phyloP scores from a whole-genome alignment of 2,329 filamentous ascomycete species.

The Hansfordia pulvinata region DNA sequence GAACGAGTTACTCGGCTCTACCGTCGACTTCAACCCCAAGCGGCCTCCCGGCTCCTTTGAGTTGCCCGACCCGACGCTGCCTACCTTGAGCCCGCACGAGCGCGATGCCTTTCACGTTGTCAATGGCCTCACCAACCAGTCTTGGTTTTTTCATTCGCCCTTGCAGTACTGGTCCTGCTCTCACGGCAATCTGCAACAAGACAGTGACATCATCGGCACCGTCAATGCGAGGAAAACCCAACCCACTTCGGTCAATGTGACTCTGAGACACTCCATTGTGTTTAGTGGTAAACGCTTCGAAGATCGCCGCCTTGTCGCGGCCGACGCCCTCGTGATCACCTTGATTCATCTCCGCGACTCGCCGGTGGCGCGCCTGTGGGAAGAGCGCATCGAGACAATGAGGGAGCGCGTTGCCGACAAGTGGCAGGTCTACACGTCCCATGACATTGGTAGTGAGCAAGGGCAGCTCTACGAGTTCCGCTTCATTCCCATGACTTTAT shows the following conservation, averaged over 20 bases:
- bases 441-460: conserved; percentile 33
- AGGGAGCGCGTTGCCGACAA: conserved; percentile 31
- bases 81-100: conserved; percentile 25
- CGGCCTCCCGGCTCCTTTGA: conserved; percentile 14
- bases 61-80: conserved; percentile 14
- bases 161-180: conserved; percentile 69
- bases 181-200: conserved; percentile 38
- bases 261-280: conserved; percentile 63
- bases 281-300: conserved; percentile 72
- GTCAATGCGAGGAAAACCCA: conserved; percentile 52
- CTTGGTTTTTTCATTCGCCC: conserved; percentile 74
- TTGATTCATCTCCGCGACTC: conserved; percentile 56
- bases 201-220: conserved; percentile 51
- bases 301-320: conserved; percentile 52
- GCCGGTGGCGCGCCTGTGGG: conserved; percentile 51
- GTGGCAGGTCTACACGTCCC: conserved; percentile 52
- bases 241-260: conserved; percentile 58
- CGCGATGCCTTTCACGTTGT: conserved; percentile 43
- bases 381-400: conserved; percentile 40
- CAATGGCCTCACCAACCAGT: conserved; percentile 46
- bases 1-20: conserved; percentile 51
- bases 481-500: conserved; percentile 57
- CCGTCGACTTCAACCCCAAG: conserved; percentile 38
- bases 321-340: conserved; percentile 68
- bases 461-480: conserved; percentile 66